A percentile compares a stretch with the other conserved stretches of the same genome.
These are phyloP conservation scores for Cryphonectria naterciae DNA, from an alignment of 2,329 filamentous ascomycete genomes.

Conservation along the genomic window DNA sequence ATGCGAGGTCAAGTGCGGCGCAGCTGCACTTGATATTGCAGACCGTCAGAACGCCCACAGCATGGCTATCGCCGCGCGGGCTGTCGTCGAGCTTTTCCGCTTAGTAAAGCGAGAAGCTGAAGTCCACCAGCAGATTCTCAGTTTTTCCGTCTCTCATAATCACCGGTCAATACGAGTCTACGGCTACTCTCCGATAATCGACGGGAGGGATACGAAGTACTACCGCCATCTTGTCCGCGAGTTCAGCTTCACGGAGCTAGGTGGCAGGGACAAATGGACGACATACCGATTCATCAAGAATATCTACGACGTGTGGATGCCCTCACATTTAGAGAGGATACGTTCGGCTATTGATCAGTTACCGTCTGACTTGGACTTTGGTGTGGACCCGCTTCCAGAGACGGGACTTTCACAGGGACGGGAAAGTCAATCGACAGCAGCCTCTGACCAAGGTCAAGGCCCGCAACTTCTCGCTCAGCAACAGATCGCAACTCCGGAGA, in stretches of 20 bases:
- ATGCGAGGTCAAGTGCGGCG: neutral
- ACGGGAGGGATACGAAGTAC: conserved; percentile 37
- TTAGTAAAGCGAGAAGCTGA: conserved; percentile 24
- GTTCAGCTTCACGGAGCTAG: conserved; percentile 39
- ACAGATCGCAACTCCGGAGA: too few species aligned
- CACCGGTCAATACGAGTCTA: conserved; percentile 42
- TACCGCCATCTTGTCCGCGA: conserved; percentile 44
- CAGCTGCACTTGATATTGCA: neutral
- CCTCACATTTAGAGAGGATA: conserved; percentile 41
- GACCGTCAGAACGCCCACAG: neutral
- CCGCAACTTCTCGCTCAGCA: too few species aligned
- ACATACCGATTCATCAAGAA: neutral
- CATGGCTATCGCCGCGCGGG: neutral
- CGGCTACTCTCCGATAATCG: conserved; percentile 45
- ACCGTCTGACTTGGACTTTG: neutral
- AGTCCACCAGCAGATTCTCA: conserved; percentile 43
- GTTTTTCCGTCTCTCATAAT: conserved; percentile 37
- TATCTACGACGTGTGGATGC: conserved; percentile 43
- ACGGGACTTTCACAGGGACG: neutral
- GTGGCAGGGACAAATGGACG: conserved; percentile 44
- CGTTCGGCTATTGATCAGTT: conserved; percentile 40
- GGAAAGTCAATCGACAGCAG: too few species aligned
- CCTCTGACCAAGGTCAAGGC: too few species aligned
- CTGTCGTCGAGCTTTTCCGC: neutral
- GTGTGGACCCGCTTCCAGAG: neutral